These are phyloP conservation scores for Rhodotorula sp. DNA, from an alignment of 1,284 basidiomycete genomes.

Conservation along the genomic window DNA sequence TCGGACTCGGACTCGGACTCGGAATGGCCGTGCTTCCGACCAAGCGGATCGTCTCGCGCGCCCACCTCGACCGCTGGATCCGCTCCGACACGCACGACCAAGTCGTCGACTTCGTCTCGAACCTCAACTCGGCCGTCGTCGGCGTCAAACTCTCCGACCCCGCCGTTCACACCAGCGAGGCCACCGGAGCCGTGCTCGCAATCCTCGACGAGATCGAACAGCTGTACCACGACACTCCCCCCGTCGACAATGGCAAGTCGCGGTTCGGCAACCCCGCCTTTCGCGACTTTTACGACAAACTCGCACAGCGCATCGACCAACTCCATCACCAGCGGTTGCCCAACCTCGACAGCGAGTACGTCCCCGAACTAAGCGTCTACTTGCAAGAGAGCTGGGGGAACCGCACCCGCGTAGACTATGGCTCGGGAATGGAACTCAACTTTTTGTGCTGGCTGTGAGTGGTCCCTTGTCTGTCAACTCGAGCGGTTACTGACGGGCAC, in stretches of 20 bases:
- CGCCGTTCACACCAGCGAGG: slow-evolving; percentile 62
- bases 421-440: slow-evolving; percentile 98
- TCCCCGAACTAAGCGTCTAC: slow-evolving; percentile 72
- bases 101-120: slow-evolving; percentile 70
- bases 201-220: slow-evolving; percentile 68
- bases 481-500: neutral
- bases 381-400: slow-evolving; percentile 90
- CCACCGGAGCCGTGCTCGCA: slow-evolving; percentile 60
- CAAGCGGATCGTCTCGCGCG: slow-evolving; percentile 76
- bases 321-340: slow-evolving; percentile 64
- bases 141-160: slow-evolving; percentile 71
- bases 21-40: slow-evolving; percentile 38
- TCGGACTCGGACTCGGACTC: too few species aligned
- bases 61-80: slow-evolving; percentile 81
- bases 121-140: slow-evolving; percentile 72
- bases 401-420: slow-evolving; percentile 89
- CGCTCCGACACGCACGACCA: slow-evolving; percentile 67
- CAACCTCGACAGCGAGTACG: slow-evolving; percentile 59
- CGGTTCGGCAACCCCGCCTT: slow-evolving; percentile 98
- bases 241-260: slow-evolving; percentile 85
- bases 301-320: slow-evolving; percentile 41
- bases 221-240: slow-evolving; percentile 69
- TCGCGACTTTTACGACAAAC: slow-evolving; percentile 81
- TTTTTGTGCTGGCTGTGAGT: slow-evolving; percentile 94
- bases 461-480: too few species aligned